Evolutionary conservation across 2,329 filamentous ascomycete species (phyloP), one percentile per base, ranked within the genome.

Genomic region (Onygenales sp.): DNA sequence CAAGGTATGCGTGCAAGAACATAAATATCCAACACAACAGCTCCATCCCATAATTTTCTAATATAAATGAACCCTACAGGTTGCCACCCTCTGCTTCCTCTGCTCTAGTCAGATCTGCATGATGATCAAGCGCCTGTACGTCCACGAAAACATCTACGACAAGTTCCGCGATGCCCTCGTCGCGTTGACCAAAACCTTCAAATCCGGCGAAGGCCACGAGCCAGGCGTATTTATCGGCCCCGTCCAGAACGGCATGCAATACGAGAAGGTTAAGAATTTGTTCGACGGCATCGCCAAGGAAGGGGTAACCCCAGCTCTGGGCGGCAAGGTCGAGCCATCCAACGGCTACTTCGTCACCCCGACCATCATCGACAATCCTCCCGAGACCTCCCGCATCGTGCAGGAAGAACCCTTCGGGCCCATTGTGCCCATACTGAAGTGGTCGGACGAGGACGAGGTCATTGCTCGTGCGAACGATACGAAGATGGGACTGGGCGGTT

Each of bases 191-290:
- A 60, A 64, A 51, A 58, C 57, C 46, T 54, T 61, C 42, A 59
- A 58, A 37, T 52, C 57, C 6, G 61, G 63, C 42, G 59, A 65
- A 14, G 53, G 61, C 6, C 43, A 58, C 21, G 53, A 69, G 51
- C 70, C 71, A 2, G 73, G 68, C 3, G 70, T 71, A 27, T 67
- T 77, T 54, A 78, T 83, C 1, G 85, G 83, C 2, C 82, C 82
- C 0, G 67, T 85, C 6, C 79, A 81, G 57, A 85, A 85, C 66
- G 67, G 74, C 58, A 74, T 78, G 73, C 82, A 85, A 64, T 84
- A 76, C 61, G 77, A 82, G 51, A 72, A 73, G 10, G 77, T 81
- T 14, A 76, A 76, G 62, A 63, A 66, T 33, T 76, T 81, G 59
- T 72, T 84, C 49, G 72, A 75, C 11, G 79, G 83, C 54, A 77